Percentiles rank a stretch among this genome's conserved stretches.
Evolutionary conservation across 2,329 filamentous ascomycete genomes (phyloP).

Genomic region (Cytospora piceicola): DNA sequence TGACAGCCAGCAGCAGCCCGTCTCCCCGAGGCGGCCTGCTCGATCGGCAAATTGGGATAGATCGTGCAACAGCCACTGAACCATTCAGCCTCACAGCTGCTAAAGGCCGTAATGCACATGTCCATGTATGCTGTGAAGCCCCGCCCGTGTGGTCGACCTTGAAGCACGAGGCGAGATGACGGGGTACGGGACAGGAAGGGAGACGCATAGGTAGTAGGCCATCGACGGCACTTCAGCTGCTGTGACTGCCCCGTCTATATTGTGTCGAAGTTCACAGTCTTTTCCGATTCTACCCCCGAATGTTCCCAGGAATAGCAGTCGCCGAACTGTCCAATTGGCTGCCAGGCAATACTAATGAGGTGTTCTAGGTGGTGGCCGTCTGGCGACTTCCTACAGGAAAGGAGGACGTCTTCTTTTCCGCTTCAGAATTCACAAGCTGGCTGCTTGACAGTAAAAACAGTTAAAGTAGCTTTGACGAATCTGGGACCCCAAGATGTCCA

Average conservation of each 20-base stretch:
- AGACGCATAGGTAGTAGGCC: not conserved
- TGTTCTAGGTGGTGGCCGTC: not conserved
- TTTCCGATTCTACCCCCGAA: not conserved
- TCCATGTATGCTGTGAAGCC: not conserved
- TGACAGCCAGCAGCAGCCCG: not conserved
- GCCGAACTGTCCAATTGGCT: not conserved
- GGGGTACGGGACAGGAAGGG: not conserved
- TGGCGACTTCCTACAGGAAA: not conserved
- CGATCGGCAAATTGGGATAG: constrained; percentile 8
- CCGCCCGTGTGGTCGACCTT: not conserved
- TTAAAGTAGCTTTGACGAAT: not conserved
- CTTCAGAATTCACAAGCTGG: not conserved
- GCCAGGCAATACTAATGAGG: not conserved
- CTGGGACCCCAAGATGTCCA: not conserved
- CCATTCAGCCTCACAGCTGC: not conserved
- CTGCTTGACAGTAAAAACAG: not conserved
- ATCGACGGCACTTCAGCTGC: not conserved
- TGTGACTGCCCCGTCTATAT: constrained; percentile 7
- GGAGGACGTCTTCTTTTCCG: not conserved
- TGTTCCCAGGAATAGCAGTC: not conserved
- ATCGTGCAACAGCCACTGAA: not conserved
- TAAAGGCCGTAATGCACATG: not conserved
- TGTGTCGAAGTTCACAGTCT: not conserved
- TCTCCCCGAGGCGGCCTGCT: constrained; percentile 16
- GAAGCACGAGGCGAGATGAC: constrained; percentile 7